Conservation (phyloP, 345 rosid genomes). For the Gossypium arboreum region DNA sequence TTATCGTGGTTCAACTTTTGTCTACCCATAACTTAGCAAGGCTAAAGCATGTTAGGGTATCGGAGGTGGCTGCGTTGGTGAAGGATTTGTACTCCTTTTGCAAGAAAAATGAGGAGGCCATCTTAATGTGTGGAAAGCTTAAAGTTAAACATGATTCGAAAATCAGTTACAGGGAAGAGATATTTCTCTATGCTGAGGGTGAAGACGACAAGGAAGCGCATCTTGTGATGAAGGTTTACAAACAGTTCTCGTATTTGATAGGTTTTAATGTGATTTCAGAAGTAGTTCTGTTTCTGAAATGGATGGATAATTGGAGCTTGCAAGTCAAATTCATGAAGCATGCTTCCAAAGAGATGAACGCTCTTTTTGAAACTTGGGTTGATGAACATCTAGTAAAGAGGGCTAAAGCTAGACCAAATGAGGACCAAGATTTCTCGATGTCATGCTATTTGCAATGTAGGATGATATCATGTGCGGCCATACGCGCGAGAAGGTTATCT, state of each 20-base stretch:
- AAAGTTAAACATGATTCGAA: background rate
- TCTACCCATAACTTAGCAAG: background rate
- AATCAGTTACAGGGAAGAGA: background rate
- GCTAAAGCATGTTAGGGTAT: background rate
- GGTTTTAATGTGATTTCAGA: background rate
- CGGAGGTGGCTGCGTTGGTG: background rate
- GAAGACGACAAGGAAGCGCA: slow-evolving; percentile 11
- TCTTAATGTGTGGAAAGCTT: background rate
- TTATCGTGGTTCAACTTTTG: slow-evolving; percentile 1
- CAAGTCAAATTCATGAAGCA: slow-evolving; percentile 11
- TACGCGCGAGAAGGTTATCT: background rate
- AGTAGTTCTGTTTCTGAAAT: slow-evolving; percentile 22
- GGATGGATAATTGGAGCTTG: slow-evolving; percentile 21
- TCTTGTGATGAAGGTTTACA: slow-evolving; percentile 19
- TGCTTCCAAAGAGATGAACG: background rate
- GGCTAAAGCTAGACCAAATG: background rate
- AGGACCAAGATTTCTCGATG: background rate
- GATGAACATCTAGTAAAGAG: slow-evolving; percentile 24
- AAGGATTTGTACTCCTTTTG: background rate
- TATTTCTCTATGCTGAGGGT: background rate
- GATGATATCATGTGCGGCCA: slow-evolving; percentile 4
- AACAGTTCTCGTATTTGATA: background rate
- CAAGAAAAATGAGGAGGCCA: background rate
- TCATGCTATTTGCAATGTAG: background rate
- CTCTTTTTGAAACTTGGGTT: slow-evolving; percentile 27